Base-by-base conservation (phyloP, 345 rosid species). In the Gossypium raimondii region DNA sequence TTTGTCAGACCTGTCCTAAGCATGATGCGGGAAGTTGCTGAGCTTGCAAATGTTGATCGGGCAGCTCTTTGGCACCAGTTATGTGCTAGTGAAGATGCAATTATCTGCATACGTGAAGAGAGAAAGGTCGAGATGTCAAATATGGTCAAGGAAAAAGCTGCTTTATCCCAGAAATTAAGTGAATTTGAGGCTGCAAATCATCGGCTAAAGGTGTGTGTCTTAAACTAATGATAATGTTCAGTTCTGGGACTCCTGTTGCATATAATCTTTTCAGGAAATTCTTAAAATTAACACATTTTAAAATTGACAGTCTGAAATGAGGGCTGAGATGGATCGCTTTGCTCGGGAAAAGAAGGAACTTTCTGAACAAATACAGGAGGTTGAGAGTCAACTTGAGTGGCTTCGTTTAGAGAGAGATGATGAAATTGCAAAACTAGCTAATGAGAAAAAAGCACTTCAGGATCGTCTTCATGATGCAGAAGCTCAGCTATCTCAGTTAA, bases 381-480 rank as follows among this genome's bases (percentile, higher is more conserved):
- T 84, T 76, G 97, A 96, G 79, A 86, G 92, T 82, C 99, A 96
- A 82, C 94, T 96, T 52, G 98, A 96, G 76, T 96, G 99, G 99
- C 82, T 91, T 69, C 98, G 97, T 17, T 88, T 92, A 38, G 99
- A 96, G 86, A 86, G 86, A 70, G 92, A 91, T 75, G 99, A 96
- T 77, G 97, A 88, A 87, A 82, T 90, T 53, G 48, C 84, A 53
- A 93, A 89, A 83, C 89, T 93, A 61, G 76, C 82, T 14, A 70
- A 89, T 63, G 99, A 93, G 85, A 93, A 90, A 81, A 93, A 90
- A 75, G 82, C 78, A 79, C 90, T 93, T 77, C 90, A 88, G 79
- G 97, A 93, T 82, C 99, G 92, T 80, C 97, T 96, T 84, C 94
- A 93, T 82, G 99, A 91, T 82, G 84, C 92, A 57, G 99, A 96